Base-by-base conservation (phyloP, 2,329 filamentous ascomycete genomes). In the Apiospora malaysiana region DNA sequence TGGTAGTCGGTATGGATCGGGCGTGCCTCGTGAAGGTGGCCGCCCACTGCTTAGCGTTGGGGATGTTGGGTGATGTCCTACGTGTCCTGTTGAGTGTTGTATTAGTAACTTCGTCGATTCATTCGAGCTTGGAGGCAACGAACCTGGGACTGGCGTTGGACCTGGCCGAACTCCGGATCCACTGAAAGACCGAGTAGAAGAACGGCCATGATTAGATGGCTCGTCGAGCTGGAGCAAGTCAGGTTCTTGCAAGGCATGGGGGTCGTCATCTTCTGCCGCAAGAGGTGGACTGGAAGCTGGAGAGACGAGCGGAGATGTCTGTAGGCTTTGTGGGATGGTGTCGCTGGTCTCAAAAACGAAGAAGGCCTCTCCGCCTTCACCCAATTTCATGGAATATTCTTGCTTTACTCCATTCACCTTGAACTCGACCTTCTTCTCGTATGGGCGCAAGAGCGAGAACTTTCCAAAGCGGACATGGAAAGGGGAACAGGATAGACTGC, bases 381-480 rank as follows among this genome's bases (percentile, higher is more conserved):
- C 96, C 25, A 99, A 88, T 84, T 99, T 99, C 96, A 99, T 99
- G 66, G 96, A 91, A 85, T 97, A 98, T 75, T 96, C 88, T 81
- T 97, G 94, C 83, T 96, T 97, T 72, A 89, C 84, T 78, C 93
- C 93, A 86, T 99, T 99, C 87, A 99, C 95, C 77, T 89, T 89
- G 84, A 99, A 99, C 83, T 98, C 95, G 78, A 99, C 96, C 89
- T 98, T 99, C 85, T 99, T 99, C 83, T 99, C 96, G 72, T 92
- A 98, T 0, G 96, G 96, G 27, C 96, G 93, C 78, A 99, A 85
- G 49, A 99, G 88, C 72, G 95, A 97, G 85, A 98, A 98, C 84
- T 99, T 99, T 82, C 96, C 96, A 82, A 99, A 99, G 77, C 96
- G 94, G 75, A 99, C 96, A 82, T 99, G 96, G 83, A 99, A 99